Evolutionary conservation across 495 filamentous ascomycete species (phyloP).

Genomic region (Xylaria sp.): DNA sequence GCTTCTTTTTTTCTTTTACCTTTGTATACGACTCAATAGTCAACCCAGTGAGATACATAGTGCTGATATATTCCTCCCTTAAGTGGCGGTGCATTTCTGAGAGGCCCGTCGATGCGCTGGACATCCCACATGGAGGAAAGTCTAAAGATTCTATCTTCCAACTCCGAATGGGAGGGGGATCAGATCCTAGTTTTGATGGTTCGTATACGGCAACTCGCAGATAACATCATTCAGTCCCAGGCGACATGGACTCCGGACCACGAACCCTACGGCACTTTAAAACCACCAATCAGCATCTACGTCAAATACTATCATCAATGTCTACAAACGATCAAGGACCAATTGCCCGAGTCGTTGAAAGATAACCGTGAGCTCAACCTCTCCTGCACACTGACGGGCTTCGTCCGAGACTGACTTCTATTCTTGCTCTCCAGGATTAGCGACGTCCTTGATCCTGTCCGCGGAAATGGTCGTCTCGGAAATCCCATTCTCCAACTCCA

Average conservation of each 20-base stretch:
- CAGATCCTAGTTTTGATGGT: slow-evolving; percentile 41
- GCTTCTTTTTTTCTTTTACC: neutral
- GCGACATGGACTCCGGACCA: slow-evolving; percentile 31
- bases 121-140: slow-evolving; percentile 43
- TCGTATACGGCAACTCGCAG: slow-evolving; percentile 43
- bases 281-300: slow-evolving; percentile 30
- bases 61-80: slow-evolving; percentile 4
- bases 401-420: neutral
- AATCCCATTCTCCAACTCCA: slow-evolving; percentile 35
- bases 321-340: slow-evolving; percentile 31
- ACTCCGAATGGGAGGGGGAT: slow-evolving; percentile 36
- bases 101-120: slow-evolving; percentile 41
- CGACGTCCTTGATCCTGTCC: slow-evolving; percentile 9
- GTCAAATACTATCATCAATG: slow-evolving; percentile 31
- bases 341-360: slow-evolving; percentile 28
- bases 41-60: neutral
- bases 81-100: slow-evolving; percentile 43
- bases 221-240: slow-evolving; percentile 33
- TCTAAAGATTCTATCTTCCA: slow-evolving; percentile 33
- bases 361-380: slow-evolving; percentile 35
- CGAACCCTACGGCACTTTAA: slow-evolving; percentile 18
- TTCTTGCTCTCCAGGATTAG: slow-evolving; percentile 2
- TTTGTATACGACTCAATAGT: neutral
- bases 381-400: neutral
- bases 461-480: slow-evolving; percentile 38